These are phyloP conservation scores for Pseudocercospora musae DNA, from an alignment of 2,329 filamentous ascomycete species.

Conservation along the genomic window DNA sequence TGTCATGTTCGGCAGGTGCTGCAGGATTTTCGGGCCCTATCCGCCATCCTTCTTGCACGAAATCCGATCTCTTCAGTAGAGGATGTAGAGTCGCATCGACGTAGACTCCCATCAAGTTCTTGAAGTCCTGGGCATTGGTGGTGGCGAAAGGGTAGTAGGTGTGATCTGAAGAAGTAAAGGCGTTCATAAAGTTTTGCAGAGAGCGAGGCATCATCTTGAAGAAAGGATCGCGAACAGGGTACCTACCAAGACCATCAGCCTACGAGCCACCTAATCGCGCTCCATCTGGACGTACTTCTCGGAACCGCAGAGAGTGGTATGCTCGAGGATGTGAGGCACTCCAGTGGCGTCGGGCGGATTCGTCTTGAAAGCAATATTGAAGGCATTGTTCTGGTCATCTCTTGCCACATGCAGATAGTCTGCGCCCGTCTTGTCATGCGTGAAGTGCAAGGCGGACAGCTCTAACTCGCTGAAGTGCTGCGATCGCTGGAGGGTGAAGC, in stretches of 20 bases:
- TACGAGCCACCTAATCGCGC: conserved; percentile 1
- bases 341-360: conserved; percentile 96
- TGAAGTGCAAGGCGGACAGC: conserved; percentile 82
- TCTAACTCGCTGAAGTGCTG: conserved; percentile 95
- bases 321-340: conserved; percentile 94
- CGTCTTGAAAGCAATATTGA: conserved; percentile 98
- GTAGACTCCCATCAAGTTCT: conserved; percentile 94
- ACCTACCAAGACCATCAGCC: conserved; percentile 52
- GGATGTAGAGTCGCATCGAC: conserved; percentile 91
- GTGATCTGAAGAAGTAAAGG: conserved; percentile 92
- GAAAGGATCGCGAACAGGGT: conserved; percentile 96
- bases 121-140: conserved; percentile 91
- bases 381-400: conserved; percentile 98
- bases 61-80: conserved; percentile 84
- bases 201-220: conserved; percentile 99
- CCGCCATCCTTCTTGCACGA: conserved; percentile 94
- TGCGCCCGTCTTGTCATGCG: conserved; percentile 92
- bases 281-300: conserved; percentile 62
- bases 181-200: conserved; percentile 99
- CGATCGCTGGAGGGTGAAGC: conserved; percentile 83
- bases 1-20: conserved; percentile 41
- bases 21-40: conserved; percentile 85
- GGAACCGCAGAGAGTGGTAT: conserved; percentile 94
- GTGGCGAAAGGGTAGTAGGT: conserved; percentile 98
- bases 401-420: conserved; percentile 93